Conservation (phyloP, 805 yeast genomes). For the Candida patagonica region DNA sequence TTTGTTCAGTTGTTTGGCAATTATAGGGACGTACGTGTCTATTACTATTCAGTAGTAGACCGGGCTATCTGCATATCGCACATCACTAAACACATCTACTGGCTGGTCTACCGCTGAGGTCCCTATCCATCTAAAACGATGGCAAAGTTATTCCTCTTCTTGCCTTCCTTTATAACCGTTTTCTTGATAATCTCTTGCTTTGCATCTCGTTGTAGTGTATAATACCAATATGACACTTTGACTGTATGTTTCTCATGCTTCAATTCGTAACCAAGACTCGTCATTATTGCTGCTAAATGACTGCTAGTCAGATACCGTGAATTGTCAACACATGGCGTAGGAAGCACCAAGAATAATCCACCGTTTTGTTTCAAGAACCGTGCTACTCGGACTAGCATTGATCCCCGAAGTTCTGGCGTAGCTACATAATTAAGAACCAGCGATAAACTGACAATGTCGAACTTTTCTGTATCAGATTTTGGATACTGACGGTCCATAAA, state of each 20-base stretch:
- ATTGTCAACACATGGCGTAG: conserved; percentile 76
- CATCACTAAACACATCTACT: too few species aligned
- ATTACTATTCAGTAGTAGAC: conserved; percentile 1
- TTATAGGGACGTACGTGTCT: conserved; percentile 40
- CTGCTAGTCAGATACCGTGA: conserved; percentile 63
- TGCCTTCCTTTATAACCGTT: conserved; percentile 46
- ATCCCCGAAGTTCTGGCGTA: conserved; percentile 57
- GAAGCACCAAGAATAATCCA: conserved; percentile 66
- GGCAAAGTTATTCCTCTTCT: conserved; percentile 61
- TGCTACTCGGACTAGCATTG: conserved; percentile 57
- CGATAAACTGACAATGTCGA: conserved; percentile 69
- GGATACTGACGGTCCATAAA: conserved; percentile 75
- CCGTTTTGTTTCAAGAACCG: conserved; percentile 40
- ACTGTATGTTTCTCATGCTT: conserved; percentile 46
- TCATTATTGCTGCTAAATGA: conserved; percentile 39
- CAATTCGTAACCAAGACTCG: conserved; percentile 48
- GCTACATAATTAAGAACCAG: conserved; percentile 86
- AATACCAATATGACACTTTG: conserved; percentile 69
- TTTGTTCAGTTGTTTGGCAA: conserved; percentile 40
- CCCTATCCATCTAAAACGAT: conserved; percentile 22
- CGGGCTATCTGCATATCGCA: too few species aligned
- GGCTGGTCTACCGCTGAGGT: too few species aligned
- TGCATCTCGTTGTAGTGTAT: conserved; percentile 31
- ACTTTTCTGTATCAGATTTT: conserved; percentile 28
- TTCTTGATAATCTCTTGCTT: conserved; percentile 28